Percentiles rank a stretch among this genome's conserved stretches.
Evolutionary conservation across 768 basidiomycete species (phyloP).

Genomic region (Butyriboletus loyo): DNA sequence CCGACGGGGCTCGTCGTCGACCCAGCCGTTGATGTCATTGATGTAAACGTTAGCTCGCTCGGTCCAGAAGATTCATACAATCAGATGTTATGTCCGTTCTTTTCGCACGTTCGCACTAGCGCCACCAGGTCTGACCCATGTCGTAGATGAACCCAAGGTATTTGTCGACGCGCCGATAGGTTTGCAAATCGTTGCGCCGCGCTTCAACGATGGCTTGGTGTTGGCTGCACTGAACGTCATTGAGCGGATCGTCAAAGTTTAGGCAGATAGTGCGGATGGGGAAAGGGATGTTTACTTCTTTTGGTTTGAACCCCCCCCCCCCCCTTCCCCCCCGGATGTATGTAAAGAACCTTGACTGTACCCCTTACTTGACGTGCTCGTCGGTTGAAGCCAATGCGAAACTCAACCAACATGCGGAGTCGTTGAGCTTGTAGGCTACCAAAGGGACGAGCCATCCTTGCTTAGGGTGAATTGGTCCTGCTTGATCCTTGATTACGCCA

Average conservation of each 20-base stretch:
- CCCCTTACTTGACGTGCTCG: neutral
- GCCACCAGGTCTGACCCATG: neutral
- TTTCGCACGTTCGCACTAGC: neutral
- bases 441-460: no score
- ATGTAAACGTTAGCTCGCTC: constrained; percentile 8
- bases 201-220: constrained; percentile 28
- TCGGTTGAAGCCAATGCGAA: neutral
- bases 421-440: no score
- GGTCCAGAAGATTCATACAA: constrained; percentile 23
- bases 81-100: constrained; percentile 17
- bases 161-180: constrained; percentile 19
- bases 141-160: constrained; percentile 20
- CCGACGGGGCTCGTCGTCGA: constrained; percentile 38
- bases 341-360: neutral
- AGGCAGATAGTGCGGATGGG: no score
- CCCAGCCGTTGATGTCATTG: constrained; percentile 21
- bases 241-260: constrained; percentile 24
- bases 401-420: neutral
- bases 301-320: neutral
- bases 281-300: neutral
- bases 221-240: constrained; percentile 24
- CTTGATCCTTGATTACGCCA: neutral
- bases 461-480: neutral
- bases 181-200: constrained; percentile 23
- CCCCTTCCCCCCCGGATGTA: neutral